These are phyloP conservation scores for Globisporangium megalacanthum DNA, from an alignment of 352 stramenopile species.

Conservation along the genomic window DNA sequence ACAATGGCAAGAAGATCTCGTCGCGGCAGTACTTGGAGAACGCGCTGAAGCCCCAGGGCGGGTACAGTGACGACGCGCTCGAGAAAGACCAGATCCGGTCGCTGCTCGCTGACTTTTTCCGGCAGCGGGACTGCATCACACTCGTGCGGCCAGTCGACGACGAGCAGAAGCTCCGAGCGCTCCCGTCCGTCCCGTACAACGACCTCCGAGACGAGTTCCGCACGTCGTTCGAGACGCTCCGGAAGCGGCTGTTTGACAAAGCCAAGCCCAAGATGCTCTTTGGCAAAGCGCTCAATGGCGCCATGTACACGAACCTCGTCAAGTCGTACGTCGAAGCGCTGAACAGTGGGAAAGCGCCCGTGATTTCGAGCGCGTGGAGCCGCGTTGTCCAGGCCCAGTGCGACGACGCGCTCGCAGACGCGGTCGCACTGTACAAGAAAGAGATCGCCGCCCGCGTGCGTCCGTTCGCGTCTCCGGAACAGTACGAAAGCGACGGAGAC, in stretches of 20 bases:
- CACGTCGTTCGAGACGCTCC: conserved; percentile 60
- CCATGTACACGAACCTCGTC: conserved; percentile 85
- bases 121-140: conserved; percentile 85
- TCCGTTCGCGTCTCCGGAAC: conserved; percentile 40
- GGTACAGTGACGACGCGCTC: conserved; percentile 71
- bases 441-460: conserved; percentile 51
- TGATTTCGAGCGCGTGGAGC: conserved; percentile 88
- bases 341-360: conserved; percentile 81
- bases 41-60: conserved; percentile 72
- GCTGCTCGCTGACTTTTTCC: conserved; percentile 78
- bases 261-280: conserved; percentile 82
- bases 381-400: conserved; percentile 84
- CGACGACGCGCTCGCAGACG: conserved; percentile 71
- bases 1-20: conserved; percentile 85
- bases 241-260: conserved; percentile 66
- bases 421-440: conserved; percentile 72
- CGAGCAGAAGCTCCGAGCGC: conserved; percentile 70
- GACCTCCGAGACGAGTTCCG: conserved; percentile 83
- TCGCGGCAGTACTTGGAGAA: conserved; percentile 88
- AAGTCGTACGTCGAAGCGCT: conserved; percentile 80
- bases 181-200: conserved; percentile 63
- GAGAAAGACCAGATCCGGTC: conserved; percentile 79
- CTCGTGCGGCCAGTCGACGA: conserved; percentile 85
- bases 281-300: conserved; percentile 78
- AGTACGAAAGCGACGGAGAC: conserved; percentile 48